These are phyloP conservation scores for Erysimum cheiranthoides DNA, from an alignment of 345 rosid genomes.

Conservation along the genomic window DNA sequence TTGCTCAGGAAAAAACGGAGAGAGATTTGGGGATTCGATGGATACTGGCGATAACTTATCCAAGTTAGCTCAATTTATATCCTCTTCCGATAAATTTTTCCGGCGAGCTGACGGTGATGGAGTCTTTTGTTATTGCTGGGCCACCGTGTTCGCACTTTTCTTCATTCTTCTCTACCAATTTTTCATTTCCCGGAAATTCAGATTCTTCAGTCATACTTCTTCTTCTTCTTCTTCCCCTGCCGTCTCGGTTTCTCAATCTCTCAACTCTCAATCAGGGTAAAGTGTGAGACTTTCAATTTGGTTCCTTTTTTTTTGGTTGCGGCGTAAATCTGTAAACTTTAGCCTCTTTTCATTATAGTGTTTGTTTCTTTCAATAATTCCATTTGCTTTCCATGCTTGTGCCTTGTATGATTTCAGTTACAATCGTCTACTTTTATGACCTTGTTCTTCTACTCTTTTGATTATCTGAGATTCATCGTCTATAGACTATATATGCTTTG, in stretches of 20 bases:
- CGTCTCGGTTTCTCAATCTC: slow-evolving; percentile 32
- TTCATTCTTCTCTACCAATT: slow-evolving; percentile 37
- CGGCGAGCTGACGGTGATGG: slow-evolving; percentile 40
- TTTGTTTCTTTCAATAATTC: not conserved
- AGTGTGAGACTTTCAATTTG: not conserved
- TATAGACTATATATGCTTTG: slow-evolving; percentile 31
- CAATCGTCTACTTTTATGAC: not conserved
- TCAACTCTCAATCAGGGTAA: slow-evolving; percentile 43
- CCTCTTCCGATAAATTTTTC: slow-evolving; percentile 32
- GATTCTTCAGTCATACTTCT: slow-evolving; percentile 27
- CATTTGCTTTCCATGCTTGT: not conserved
- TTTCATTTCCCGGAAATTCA: slow-evolving; percentile 19
- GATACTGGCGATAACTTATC: slow-evolving; percentile 21
- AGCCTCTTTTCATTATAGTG: not conserved
- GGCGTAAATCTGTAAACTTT: slow-evolving; percentile 7
- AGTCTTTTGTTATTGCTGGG: slow-evolving; percentile 34
- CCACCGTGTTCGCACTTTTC: slow-evolving; percentile 32
- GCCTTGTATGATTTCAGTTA: slow-evolving; percentile 15
- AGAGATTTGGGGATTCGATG: slow-evolving; percentile 37
- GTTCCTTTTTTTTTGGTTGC: not conserved
- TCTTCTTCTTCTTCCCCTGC: slow-evolving; percentile 27
- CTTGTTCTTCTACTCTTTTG: not conserved
- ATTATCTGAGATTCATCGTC: slow-evolving; percentile 5
- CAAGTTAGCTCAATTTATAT: slow-evolving; percentile 28
- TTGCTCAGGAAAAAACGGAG: not conserved